Percentiles rank a stretch among this genome's conserved stretches.
These are phyloP conservation scores for Orobanche coerulescens DNA, from an alignment of 257 asterid genomes.

Conservation along the genomic window DNA sequence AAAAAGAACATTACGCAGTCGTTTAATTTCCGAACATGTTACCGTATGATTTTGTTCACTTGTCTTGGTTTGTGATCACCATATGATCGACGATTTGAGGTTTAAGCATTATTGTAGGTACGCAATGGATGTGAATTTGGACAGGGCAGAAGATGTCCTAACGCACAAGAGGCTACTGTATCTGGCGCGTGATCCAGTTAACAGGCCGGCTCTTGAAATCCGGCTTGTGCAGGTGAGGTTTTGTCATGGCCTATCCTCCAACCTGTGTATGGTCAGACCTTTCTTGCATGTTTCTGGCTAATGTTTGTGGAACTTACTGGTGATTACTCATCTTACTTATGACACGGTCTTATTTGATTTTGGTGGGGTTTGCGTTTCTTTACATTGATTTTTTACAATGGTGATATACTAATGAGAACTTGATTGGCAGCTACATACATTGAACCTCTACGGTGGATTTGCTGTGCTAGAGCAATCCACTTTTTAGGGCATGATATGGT, in stretches of 20 bases:
- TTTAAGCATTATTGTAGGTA: slow-evolving; percentile 68
- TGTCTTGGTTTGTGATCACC: slow-evolving; percentile 10
- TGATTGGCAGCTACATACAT: neutral
- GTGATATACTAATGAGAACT: too few relatives aligned
- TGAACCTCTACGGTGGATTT: neutral
- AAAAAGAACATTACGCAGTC: too few relatives aligned
- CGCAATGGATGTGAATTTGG: slow-evolving; percentile 88
- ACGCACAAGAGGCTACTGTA: slow-evolving; percentile 71
- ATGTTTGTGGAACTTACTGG: too few relatives aligned
- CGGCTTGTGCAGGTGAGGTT: slow-evolving; percentile 76
- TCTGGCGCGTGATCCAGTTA: slow-evolving; percentile 74
- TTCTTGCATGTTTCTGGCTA: too few relatives aligned
- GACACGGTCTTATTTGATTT: neutral
- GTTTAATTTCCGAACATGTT: too few relatives aligned
- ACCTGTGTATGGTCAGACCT: neutral
- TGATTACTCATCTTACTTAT: too few relatives aligned
- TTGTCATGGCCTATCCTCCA: neutral
- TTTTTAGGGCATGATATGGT: neutral
- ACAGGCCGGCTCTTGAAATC: slow-evolving; percentile 83
- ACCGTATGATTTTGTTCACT: too few relatives aligned
- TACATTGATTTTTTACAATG: neutral
- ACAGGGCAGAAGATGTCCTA: slow-evolving; percentile 91
- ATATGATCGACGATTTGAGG: slow-evolving; percentile 6
- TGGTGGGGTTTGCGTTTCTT: neutral
- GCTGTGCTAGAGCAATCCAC: neutral